phyloP scores from a whole-genome alignment of 352 stramenopile species.

The Globisporangium lucens region DNA sequence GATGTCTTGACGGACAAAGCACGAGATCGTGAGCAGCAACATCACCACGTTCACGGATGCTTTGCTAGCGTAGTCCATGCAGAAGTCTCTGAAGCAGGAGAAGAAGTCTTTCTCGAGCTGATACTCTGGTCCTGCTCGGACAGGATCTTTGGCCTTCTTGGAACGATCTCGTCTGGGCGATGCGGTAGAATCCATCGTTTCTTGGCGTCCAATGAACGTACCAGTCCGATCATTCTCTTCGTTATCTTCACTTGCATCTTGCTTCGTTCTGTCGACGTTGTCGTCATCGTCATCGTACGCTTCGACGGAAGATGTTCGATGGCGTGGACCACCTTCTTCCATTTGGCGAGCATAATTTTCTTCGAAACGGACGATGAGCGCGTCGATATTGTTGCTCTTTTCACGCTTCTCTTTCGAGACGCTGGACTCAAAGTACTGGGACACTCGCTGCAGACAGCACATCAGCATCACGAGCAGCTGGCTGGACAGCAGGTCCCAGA shows the following conservation, averaged over 20 bases:
- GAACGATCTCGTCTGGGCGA: background rate
- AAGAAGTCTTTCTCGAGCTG: conserved; percentile 52
- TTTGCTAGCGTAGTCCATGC: conserved; percentile 68
- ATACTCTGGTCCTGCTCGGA: background rate
- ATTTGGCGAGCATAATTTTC: conserved; percentile 41
- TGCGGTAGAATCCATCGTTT: background rate
- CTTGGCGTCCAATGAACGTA: conserved; percentile 4
- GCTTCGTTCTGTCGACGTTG: conserved; percentile 36
- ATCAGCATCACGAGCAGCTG: conserved; percentile 72
- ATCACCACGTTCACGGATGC: conserved; percentile 78
- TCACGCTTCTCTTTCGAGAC: conserved; percentile 32
- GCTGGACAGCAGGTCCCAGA: conserved; percentile 54
- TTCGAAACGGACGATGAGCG: conserved; percentile 42
- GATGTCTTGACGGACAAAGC: conserved; percentile 75
- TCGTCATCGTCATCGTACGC: conserved; percentile 53
- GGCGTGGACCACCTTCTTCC: conserved; percentile 31
- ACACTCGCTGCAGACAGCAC: conserved; percentile 66
- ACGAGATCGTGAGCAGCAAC: conserved; percentile 70
- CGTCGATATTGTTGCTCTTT: conserved; percentile 35
- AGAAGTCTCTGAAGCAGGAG: conserved; percentile 59
- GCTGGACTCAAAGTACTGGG: conserved; percentile 66
- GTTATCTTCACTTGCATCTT: conserved; percentile 30
- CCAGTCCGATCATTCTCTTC: conserved; percentile 15
- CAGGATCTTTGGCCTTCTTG: background rate
- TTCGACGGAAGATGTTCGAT: conserved; percentile 53